Evolutionary conservation across 495 filamentous ascomycete species (phyloP).

Genomic region (Penicillium desertorum): DNA sequence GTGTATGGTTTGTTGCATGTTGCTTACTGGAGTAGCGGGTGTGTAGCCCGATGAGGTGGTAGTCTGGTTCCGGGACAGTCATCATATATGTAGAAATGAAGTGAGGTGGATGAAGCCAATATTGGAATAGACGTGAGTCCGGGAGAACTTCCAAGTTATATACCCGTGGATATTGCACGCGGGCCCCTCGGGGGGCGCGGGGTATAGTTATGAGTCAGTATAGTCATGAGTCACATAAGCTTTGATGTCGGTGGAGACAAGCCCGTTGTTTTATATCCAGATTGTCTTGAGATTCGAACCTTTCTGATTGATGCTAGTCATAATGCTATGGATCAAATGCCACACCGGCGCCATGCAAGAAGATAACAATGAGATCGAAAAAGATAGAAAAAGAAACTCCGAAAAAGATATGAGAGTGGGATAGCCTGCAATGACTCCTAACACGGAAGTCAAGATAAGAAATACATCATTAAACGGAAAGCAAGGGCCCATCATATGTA

Average conservation of each 20-base stretch:
- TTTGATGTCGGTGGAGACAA: too few species aligned
- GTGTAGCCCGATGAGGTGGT: slow-evolving; percentile 33
- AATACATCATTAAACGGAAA: slow-evolving; percentile 3
- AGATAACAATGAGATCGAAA: neutral
- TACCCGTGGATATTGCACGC: too few species aligned
- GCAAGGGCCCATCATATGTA: neutral
- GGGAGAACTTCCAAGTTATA: too few species aligned
- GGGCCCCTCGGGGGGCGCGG: too few species aligned
- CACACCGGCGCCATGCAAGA: slow-evolving; percentile 9
- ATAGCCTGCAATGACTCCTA: neutral
- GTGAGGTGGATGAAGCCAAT: neutral
- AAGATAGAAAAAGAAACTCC: neutral
- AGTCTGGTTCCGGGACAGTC: slow-evolving; percentile 14
- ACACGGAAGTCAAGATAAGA: neutral
- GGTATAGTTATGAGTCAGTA: too few species aligned
- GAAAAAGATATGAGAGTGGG: neutral
- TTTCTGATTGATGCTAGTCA: slow-evolving; percentile 1
- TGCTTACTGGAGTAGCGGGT: slow-evolving; percentile 39
- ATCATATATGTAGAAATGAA: neutral
- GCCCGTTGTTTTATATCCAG: neutral
- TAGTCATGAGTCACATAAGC: too few species aligned
- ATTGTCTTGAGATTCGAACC: neutral
- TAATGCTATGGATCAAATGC: slow-evolving; percentile 3
- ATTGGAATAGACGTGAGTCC: neutral
- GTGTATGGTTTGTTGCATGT: neutral